Evolutionary conservation across 371 early-diverging fungal species (phyloP), one percentile per base, ranked within the genome.

Genomic region (Zychaea mexicana): DNA sequence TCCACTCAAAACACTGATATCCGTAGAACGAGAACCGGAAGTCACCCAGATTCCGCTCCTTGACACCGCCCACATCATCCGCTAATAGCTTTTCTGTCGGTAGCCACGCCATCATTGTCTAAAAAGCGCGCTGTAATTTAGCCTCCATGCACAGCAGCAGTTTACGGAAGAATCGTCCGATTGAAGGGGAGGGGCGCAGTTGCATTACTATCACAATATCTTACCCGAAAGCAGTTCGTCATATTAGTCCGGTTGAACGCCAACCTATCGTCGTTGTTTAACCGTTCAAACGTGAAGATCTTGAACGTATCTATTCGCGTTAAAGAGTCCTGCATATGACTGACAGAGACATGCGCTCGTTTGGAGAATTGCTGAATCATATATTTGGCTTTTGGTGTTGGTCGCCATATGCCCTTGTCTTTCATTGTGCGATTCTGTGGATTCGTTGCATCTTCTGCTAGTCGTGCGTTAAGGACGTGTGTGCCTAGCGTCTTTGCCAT

Each of bases 401-500:
- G 66, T 9, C 67, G 66, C 71, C 82, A 86, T 4, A 86, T 70
- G n/a, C 77, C 75, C 33, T 76, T 82, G 27, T 80, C 82, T 52
- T 78, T 83, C 66, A 86, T 82, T 9, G 77, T 71, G 27, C 82
- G 62, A 46, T 71, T 83, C 33, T 67, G 69, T 0, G 85, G 76
- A 53, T 88, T 86, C 1, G 70, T 61, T 1, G 82, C 79, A 28
- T 76, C 79, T 53, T 83, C 85, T n/a, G 73, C 64, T n/a, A 86
- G 61, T 15, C 79, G 77, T 3, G 85, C 82, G 49, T 85, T 83
- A 69, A 88, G 71, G 26, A 86, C 82, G 39, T 85, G 77, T 45
- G 83, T 85, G 9, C 85, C 84, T 2, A 86, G 66, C 32, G 78
- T 71, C 47, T 78, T 79, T 28, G 84, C 84, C 84, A 84, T 86